Percentiles rank a stretch among this genome's conserved stretches.
Conservation (phyloP, 2,329 filamentous ascomycete genomes). For the Uncinocarpus reesii region DNA sequence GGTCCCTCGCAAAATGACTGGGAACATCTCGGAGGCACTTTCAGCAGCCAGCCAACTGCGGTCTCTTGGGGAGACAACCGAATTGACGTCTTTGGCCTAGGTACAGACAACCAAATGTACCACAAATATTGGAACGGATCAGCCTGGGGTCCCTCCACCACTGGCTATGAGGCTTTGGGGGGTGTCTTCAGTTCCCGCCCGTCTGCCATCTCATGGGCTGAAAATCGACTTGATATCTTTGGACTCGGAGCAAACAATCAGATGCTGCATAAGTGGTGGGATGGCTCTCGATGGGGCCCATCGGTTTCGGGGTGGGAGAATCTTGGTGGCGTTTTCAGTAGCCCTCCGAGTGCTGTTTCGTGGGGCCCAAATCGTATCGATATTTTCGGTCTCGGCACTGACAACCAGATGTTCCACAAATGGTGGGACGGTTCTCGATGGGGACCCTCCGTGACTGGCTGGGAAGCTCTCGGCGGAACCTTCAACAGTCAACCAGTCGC, state of each 20-base stretch:
- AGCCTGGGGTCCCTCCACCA: slow-evolving; percentile 14
- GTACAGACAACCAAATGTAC: slow-evolving; percentile 23
- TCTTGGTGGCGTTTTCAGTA: slow-evolving; percentile 18
- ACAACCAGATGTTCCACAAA: slow-evolving; percentile 18
- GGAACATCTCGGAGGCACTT: slow-evolving; percentile 25
- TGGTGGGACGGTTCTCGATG: slow-evolving; percentile 17
- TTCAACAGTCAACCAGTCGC: slow-evolving; percentile 15
- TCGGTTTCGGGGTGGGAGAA: slow-evolving; percentile 16
- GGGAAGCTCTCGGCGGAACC: slow-evolving; percentile 15
- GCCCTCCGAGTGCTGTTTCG: slow-evolving; percentile 18
- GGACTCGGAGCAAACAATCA: slow-evolving; percentile 18
- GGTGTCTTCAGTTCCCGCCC: slow-evolving; percentile 19
- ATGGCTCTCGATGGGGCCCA: slow-evolving; percentile 15
- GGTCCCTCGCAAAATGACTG: slow-evolving; percentile 19
- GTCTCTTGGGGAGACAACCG: slow-evolving; percentile 23
- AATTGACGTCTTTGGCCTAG: slow-evolving; percentile 25
- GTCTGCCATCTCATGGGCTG: slow-evolving; percentile 17
- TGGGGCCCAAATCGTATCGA: slow-evolving; percentile 19
- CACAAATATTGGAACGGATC: slow-evolving; percentile 23
- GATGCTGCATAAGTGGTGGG: slow-evolving; percentile 19
- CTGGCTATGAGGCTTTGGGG: slow-evolving; percentile 16
- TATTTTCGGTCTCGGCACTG: slow-evolving; percentile 19
- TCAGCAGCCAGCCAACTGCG: slow-evolving; percentile 21
- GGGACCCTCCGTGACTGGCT: slow-evolving; percentile 13
- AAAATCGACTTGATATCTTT: slow-evolving; percentile 19